Base-by-base conservation (phyloP, 176 grass and related monocot genomes). In the Hsuehochloa calcarea region DNA sequence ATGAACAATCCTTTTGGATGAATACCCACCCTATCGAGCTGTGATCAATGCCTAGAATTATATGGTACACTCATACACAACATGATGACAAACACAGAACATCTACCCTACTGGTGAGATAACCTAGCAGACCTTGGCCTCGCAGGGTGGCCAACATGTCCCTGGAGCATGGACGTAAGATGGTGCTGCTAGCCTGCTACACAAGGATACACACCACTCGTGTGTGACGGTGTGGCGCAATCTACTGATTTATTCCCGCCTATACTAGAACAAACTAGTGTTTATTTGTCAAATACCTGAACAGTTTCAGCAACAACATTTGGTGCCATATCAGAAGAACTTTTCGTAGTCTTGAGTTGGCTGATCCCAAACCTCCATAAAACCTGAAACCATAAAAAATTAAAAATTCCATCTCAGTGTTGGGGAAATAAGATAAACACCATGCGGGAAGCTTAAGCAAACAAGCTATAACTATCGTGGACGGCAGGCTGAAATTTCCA, bases 281-380 rank as follows among this genome's bases (percentile, higher is more conserved):
- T 73, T 56, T 65, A 74, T 80, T 63, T 25, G 47, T 59, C 46
- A 15, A 74, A 46, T 62, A 80, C 58, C 49, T 11, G 19, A 25
- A 58, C 34, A 66, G 34, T 74, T 74, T 84, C 71, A 82, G 78
- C 67, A 67, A 65, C 74, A 83, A 11, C 9, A 39, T 43, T 72
- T 70, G 20, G 41, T 66, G 50, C 25, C 68, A 20, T 4, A 69
- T 89, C 81, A 93, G 80, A 95, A 93, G 77, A 95, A 95, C 52
- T 84, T 89, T 11, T 92, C 93, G 4, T 93, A 95, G 34, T 95
- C 91, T 16, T 66, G 88, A 68, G 88, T 69, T 66, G 69, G 86
- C 71, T 93, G 93, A 60, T 93, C 90, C 88, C 93, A 93, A 75
- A 91, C 83, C 67, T 85, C 92, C 82, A 92, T 92, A 84, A 95